Evolutionary conservation across 2,329 filamentous ascomycete species (phyloP).

Genomic region (Hymenoscyphus linearis): DNA sequence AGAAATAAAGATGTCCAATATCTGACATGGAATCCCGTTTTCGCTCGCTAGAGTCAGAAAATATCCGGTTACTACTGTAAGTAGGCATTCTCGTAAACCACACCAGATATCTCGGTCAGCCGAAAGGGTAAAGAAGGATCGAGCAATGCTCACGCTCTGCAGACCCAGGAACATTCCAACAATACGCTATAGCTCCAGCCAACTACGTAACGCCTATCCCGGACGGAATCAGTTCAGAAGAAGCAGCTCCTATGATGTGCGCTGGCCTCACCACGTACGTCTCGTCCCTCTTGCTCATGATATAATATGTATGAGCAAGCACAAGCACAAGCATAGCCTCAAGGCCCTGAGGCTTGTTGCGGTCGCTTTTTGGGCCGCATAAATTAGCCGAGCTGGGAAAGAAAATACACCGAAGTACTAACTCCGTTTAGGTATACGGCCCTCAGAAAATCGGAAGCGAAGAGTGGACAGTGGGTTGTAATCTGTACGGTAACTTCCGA

Average conservation of each 20-base stretch:
- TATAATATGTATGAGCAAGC: neutral
- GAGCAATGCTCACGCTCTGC: too few relatives aligned
- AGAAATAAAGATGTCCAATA: neutral
- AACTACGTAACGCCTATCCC: constrained; percentile 68
- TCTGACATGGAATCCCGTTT: too few relatives aligned
- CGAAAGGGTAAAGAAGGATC: too few relatives aligned
- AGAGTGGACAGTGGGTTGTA: constrained; percentile 33
- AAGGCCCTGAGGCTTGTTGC: neutral
- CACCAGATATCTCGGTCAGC: too few relatives aligned
- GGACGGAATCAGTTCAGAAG: constrained; percentile 51
- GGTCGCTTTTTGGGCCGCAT: constrained; percentile 24
- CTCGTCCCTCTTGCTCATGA: neutral
- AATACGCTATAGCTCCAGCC: constrained; percentile 59
- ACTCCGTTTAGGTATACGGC: constrained; percentile 46
- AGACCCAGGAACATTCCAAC: constrained; percentile 64
- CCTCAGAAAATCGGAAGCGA: constrained; percentile 54
- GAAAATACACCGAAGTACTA: neutral
- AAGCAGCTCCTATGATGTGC: constrained; percentile 63
- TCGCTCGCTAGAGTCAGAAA: constrained; percentile 39
- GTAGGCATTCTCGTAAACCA: too few relatives aligned
- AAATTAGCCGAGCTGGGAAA: constrained; percentile 16
- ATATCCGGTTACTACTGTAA: constrained; percentile 59
- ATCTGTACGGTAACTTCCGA: constrained; percentile 23
- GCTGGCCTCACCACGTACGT: constrained; percentile 55
- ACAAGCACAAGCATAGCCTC: constrained; percentile 3